Evolutionary conservation across 495 filamentous ascomycete genomes (phyloP), one percentile per base, ranked within the genome.

Genomic region (Elaphomyces granulatus): DNA sequence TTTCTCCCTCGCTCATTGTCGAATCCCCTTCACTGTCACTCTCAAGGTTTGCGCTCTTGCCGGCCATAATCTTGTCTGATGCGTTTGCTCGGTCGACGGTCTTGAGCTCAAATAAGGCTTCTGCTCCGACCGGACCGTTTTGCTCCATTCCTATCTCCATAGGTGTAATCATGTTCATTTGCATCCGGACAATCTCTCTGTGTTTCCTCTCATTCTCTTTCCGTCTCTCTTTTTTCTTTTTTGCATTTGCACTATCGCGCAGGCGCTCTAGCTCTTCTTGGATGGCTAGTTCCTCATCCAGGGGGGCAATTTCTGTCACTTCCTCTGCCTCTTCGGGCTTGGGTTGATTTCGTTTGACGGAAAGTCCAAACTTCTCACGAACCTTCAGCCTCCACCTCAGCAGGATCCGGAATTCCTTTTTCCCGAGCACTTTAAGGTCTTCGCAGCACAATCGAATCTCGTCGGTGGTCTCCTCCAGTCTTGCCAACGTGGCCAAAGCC

Each of bases 141-240:
- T 94, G 85, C 54, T 95, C 88, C 65, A 90, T 78, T 46, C 90
- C 90, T 47, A 98, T 92, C 44, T 98, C 92, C 67, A 83, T 87
- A 12, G 90, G 88, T 1, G 85, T 80, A 12, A 78, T 84, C 92
- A 98, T 96, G 58, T 94, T 75, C 67, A 98, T 74, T 60, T 98
- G 92, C 80, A 96, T 76, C 34, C 90, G 80, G 20, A 87, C 67
- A 40, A 94, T 87, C 41, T 94, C 87, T 56, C 81, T 86, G 46
- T 80, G 77, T 61, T 87, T 94, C 52, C 76, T 77, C 56, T 94
- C 87, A 45, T 95, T 95, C 30, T 87, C 83, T 48, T 72, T 78
- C 44, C 85, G 67, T 43, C 80, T 67, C 49, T 87, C 81, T 42
- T 81, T 77, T 63, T 88, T 94, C 58, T 76, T 84, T 47, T 74